Conservation (phyloP, 2,329 filamentous ascomycete genomes). For the Pyrenochaeta sp. region DNA sequence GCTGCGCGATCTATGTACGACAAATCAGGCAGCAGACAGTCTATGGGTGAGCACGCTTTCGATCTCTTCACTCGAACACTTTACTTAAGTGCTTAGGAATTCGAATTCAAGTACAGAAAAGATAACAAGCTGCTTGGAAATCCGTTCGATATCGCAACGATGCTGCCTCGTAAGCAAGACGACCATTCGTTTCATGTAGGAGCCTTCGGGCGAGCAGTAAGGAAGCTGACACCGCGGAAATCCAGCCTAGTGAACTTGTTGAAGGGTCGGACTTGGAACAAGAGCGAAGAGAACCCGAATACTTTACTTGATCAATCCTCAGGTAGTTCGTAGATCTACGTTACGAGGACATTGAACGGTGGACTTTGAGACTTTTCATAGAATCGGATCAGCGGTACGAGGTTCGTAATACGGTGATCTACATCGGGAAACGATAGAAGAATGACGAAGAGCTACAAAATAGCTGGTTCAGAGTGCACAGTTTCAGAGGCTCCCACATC, state of each 20-base stretch:
- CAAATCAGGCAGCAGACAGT: slow-evolving; percentile 41
- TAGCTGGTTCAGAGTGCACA: neutral
- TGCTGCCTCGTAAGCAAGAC: slow-evolving; percentile 31
- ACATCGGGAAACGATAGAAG: neutral
- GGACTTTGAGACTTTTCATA: too few species aligned
- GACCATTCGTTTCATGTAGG: slow-evolving; percentile 28
- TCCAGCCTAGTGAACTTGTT: slow-evolving; percentile 45
- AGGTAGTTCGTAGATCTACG: slow-evolving; percentile 1
- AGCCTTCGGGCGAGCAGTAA: slow-evolving; percentile 39
- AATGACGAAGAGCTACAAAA: neutral
- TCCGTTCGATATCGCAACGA: slow-evolving; percentile 19
- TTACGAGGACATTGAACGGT: neutral
- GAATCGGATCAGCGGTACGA: neutral
- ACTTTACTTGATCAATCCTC: slow-evolving; percentile 10
- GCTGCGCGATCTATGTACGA: slow-evolving; percentile 39
- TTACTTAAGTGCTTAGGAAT: slow-evolving; percentile 31
- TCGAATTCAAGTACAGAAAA: slow-evolving; percentile 43
- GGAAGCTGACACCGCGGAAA: slow-evolving; percentile 47
- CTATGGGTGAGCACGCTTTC: slow-evolving; percentile 35
- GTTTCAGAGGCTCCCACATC: too few species aligned
- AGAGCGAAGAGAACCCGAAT: slow-evolving; percentile 20
- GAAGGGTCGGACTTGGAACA: slow-evolving; percentile 44
- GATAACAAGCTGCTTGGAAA: slow-evolving; percentile 37
- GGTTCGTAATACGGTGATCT: neutral
- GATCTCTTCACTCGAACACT: neutral